Base-by-base conservation (phyloP, 257 asterid species). In the Solanum acaule region DNA sequence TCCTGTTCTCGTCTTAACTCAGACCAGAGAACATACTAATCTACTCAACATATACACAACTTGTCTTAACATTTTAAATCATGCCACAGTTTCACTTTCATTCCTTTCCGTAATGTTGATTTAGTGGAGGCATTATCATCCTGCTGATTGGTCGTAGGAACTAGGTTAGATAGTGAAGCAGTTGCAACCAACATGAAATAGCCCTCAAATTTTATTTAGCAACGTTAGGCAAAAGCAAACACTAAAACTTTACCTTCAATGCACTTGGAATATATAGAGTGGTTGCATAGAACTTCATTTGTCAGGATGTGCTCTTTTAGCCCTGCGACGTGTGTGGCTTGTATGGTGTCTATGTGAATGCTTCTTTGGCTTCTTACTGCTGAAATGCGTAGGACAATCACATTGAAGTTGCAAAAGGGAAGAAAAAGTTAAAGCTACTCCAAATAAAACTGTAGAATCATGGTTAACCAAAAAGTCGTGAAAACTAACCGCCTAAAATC, bases 301-400 rank as follows among this genome's bases (percentile, higher is more conserved):
- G 61, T 87, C 90, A 73, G 87, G 34, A 86, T 92, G 90, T 7
- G 13, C 86, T 76, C 91, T 88, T 87, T 87, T 92, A 33, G 85
- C 83, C 87, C 89, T 88, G 70, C 89, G 91, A 75, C 90, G 92
- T 22, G 90, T 83, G 79, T 90, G 93, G 88, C 85, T 72, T 85
- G 89, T 86, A 61, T 75, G 90, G 86, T 90, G 89, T 79, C 61
- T 88, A 4, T 67, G 92, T 16, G 84, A 44, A 14, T 56, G 93
- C 86, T 86, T 92, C 90, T 88, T 91, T 68, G 90, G 94, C 81
- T 87, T 91, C 85, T 86, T 87, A 33, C 93, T 90, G 93, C 86
- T 78, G 70, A 87, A 67, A 40, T 14, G 23, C 18, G 13, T 38
- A 67, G 83, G 72, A 67, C 10, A 18, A 34, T 70, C 34, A 86